These are phyloP conservation scores for Venturia asperata DNA, from an alignment of 2,329 filamentous ascomycete species.

Conservation along the genomic window DNA sequence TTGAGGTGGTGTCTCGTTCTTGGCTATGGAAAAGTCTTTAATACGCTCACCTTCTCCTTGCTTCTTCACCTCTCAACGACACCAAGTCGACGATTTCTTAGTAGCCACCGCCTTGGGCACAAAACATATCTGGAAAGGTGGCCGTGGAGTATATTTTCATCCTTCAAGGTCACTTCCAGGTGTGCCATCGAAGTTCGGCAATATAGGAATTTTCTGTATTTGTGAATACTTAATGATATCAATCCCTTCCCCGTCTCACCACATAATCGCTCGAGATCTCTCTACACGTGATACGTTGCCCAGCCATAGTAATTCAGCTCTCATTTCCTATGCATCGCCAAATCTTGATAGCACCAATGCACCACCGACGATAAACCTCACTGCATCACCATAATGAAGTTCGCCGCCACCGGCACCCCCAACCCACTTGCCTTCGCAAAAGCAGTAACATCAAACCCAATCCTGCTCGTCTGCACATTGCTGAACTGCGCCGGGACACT, in stretches of 20 bases:
- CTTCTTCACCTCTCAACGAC: background rate
- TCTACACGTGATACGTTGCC: too few species aligned
- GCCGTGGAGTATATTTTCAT: too few species aligned
- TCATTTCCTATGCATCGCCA: too few species aligned
- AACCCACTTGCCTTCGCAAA: background rate
- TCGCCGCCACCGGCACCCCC: background rate
- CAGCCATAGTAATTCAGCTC: too few species aligned
- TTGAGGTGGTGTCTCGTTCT: background rate
- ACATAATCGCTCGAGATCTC: too few species aligned
- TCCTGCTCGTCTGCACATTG: slow-evolving; percentile 26
- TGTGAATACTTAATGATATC: too few species aligned
- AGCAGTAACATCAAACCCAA: background rate
- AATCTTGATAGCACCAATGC: too few species aligned
- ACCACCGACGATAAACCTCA: background rate
- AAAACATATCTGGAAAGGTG: too few species aligned
- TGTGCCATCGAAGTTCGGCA: too few species aligned
- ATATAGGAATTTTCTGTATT: too few species aligned
- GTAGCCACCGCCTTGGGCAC: background rate
- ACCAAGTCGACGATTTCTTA: background rate
- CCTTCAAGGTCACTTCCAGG: too few species aligned
- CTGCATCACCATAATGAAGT: slow-evolving; percentile 2
- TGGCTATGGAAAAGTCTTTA: background rate
- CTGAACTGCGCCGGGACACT: slow-evolving; percentile 29
- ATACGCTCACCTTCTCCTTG: background rate
- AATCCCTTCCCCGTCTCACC: too few species aligned